phyloP scores from a whole-genome alignment of 805 yeast genomes.

The Torulaspora delbrueckii region DNA sequence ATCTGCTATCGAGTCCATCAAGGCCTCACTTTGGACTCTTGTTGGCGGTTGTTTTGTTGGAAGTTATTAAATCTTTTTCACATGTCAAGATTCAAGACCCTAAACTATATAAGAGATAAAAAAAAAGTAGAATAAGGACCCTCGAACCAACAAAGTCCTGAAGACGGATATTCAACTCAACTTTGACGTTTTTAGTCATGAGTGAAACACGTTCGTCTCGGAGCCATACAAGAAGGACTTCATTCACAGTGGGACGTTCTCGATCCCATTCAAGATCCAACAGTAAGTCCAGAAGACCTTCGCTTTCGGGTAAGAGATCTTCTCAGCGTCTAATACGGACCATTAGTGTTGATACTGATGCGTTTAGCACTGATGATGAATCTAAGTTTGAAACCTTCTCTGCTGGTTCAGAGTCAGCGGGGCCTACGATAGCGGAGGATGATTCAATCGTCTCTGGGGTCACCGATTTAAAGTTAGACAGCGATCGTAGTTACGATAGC shows the following conservation, averaged over 20 bases:
- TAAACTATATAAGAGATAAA: not conserved
- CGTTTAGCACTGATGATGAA: constrained; percentile 10
- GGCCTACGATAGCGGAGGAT: constrained; percentile 5
- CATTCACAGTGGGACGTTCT: constrained; percentile 12
- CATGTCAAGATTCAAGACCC: constrained; percentile 3
- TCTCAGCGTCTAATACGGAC: constrained; percentile 31
- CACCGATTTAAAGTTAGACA: constrained; percentile 8
- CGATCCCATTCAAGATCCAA: constrained; percentile 40
- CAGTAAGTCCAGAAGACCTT: constrained; percentile 35
- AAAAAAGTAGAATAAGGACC: not conserved
- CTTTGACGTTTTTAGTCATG: constrained; percentile 1
- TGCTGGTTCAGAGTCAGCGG: constrained; percentile 7
- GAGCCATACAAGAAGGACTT: constrained; percentile 8
- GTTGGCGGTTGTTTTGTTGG: not conserved
- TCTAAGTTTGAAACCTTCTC: constrained; percentile 2
- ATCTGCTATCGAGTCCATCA: constrained; percentile 19
- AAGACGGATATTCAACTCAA: not conserved
- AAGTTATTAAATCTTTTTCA: constrained; percentile 3
- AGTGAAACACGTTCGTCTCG: constrained; percentile 12
- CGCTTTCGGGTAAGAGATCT: constrained; percentile 26
- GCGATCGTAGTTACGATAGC: constrained; percentile 2
- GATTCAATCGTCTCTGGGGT: constrained; percentile 7
- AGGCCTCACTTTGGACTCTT: not conserved
- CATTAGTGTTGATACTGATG: constrained; percentile 26
- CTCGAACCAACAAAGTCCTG: not conserved